These are phyloP conservation scores for Vigna hirtella DNA, from an alignment of 306 rosid species.

Conservation along the genomic window DNA sequence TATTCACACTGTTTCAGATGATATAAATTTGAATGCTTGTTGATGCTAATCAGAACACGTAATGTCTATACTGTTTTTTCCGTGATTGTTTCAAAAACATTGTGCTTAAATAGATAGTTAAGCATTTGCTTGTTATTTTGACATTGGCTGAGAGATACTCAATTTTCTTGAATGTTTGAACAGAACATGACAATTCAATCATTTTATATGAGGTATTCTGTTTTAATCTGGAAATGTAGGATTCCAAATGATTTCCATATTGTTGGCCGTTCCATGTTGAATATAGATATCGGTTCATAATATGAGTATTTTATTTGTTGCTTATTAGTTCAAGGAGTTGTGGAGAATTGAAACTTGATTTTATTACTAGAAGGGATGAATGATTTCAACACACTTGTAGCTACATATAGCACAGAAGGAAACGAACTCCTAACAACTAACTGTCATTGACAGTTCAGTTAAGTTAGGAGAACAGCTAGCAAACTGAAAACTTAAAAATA, in stretches of 20 bases:
- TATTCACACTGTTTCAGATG: conserved; percentile 25
- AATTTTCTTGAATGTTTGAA: neutral
- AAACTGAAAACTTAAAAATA: too few relatives aligned
- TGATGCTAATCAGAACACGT: conserved; percentile 7
- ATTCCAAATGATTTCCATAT: neutral
- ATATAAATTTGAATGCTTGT: neutral
- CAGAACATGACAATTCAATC: neutral
- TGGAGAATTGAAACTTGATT: too few relatives aligned
- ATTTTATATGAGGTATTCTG: conserved; percentile 4
- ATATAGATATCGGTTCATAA: neutral
- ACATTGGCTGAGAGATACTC: neutral
- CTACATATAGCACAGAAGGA: too few relatives aligned
- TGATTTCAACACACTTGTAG: too few relatives aligned
- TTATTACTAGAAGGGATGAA: too few relatives aligned
- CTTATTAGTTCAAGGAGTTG: neutral
- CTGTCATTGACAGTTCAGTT: too few relatives aligned
- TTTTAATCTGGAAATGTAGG: neutral
- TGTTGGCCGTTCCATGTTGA: neutral
- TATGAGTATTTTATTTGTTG: neutral
- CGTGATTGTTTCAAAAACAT: neutral
- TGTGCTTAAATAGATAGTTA: neutral
- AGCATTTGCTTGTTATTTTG: neutral
- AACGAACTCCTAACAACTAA: too few relatives aligned
- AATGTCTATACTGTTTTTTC: neutral
- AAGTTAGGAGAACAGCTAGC: too few relatives aligned